These are phyloP conservation scores for Talaromyces sp. DNA, from an alignment of 2,329 filamentous ascomycete genomes.

Conservation along the genomic window DNA sequence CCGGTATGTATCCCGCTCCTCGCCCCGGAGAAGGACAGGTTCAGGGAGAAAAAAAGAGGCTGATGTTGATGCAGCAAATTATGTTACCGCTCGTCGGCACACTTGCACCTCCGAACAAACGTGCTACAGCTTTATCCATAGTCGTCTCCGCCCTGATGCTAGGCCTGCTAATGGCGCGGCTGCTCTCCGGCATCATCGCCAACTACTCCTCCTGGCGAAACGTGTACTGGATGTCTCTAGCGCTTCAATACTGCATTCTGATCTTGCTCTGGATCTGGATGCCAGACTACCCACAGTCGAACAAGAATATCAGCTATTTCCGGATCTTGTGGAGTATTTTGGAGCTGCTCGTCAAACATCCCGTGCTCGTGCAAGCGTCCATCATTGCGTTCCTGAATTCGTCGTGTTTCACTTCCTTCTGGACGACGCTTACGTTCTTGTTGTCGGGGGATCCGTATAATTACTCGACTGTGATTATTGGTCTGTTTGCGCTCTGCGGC, in stretches of 20 bases:
- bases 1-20: conserved; percentile 42
- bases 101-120: conserved; percentile 65
- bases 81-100: conserved; percentile 81
- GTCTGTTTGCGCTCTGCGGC: conserved; percentile 75
- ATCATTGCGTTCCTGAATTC: conserved; percentile 62
- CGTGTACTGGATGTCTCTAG: conserved; percentile 75
- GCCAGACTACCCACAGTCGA: conserved; percentile 77
- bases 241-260: conserved; percentile 66
- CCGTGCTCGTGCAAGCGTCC: conserved; percentile 67
- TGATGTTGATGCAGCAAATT: conserved; percentile 54
- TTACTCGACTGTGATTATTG: conserved; percentile 66
- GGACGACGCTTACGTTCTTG: conserved; percentile 77
- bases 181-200: conserved; percentile 71
- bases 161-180: conserved; percentile 70
- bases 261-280: conserved; percentile 66
- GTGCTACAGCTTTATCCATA: conserved; percentile 68
- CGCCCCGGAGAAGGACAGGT: background rate
- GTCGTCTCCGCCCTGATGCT: conserved; percentile 72
- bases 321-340: conserved; percentile 63
- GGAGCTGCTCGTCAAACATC: conserved; percentile 61
- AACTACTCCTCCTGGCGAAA: conserved; percentile 72
- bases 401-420: conserved; percentile 63
- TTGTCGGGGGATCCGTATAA: conserved; percentile 67
- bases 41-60: conserved; percentile 55
- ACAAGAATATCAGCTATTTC: conserved; percentile 64